A percentile compares a stretch with the other conserved stretches of the same genome.
phyloP scores from a whole-genome alignment of 768 basidiomycete species.

The Galerina marginata region DNA sequence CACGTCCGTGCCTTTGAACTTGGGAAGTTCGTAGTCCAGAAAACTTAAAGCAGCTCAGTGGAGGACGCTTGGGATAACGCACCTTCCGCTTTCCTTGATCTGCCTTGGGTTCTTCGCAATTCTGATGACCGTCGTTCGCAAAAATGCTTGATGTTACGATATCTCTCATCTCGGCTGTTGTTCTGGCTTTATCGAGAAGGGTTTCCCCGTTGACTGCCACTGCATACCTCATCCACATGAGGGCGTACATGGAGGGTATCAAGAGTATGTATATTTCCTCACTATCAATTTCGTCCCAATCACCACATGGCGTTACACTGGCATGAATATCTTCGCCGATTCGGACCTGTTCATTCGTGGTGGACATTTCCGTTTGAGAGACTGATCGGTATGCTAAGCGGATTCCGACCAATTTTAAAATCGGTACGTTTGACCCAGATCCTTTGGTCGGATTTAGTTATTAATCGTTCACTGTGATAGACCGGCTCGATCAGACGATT shows the following conservation, averaged over 20 bases:
- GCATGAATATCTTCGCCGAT: slow-evolving; percentile 25
- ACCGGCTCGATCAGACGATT: too few species aligned
- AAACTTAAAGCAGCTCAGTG: slow-evolving; percentile 40
- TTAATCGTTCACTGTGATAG: too few species aligned
- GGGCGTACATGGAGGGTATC: slow-evolving; percentile 27
- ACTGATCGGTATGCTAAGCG: slow-evolving; percentile 4
- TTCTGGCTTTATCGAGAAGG: slow-evolving; percentile 22
- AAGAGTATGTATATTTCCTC: slow-evolving; percentile 21
- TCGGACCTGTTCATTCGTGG: slow-evolving; percentile 39
- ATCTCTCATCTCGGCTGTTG: slow-evolving; percentile 30
- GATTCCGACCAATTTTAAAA: too few species aligned
- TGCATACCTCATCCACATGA: slow-evolving; percentile 30
- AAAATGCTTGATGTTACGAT: slow-evolving; percentile 2
- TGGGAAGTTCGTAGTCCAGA: slow-evolving; percentile 23
- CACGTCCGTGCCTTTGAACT: slow-evolving; percentile 17
- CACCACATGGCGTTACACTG: slow-evolving; percentile 40
- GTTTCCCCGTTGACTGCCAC: slow-evolving; percentile 19
- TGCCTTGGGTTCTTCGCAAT: slow-evolving; percentile 31
- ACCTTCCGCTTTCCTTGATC: slow-evolving; percentile 39
- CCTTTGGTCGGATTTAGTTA: too few species aligned
- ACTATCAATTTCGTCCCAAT: slow-evolving; percentile 27
- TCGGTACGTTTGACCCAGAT: too few species aligned
- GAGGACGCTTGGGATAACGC: slow-evolving; percentile 34
- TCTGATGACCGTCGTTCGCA: neutral
- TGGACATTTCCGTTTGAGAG: slow-evolving; percentile 33